Percentiles rank a stretch among this genome's conserved stretches.
Conservation (phyloP, 1,284 basidiomycete species). For the Flammula alnicola region DNA sequence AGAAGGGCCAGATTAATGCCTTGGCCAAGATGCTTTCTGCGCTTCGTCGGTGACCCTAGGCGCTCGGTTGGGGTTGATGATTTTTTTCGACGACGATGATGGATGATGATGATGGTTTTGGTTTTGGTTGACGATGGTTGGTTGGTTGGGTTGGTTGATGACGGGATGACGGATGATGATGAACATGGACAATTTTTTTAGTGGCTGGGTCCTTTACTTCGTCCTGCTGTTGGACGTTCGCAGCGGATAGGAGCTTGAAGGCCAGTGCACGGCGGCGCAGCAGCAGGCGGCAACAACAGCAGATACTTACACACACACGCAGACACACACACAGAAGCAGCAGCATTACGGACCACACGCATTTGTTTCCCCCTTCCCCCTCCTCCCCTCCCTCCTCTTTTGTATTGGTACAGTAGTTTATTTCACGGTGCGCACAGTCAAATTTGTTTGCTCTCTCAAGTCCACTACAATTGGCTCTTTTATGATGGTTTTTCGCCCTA, state of each 20-base stretch:
- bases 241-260: too few relatives aligned
- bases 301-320: neutral
- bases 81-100: slow-evolving; percentile 1
- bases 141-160: too few relatives aligned
- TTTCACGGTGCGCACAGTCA: slow-evolving; percentile 48
- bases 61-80: slow-evolving; percentile 11
- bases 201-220: neutral
- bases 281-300: neutral
- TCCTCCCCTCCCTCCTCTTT: slow-evolving; percentile 16
- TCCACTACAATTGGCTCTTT: slow-evolving; percentile 1
- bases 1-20: slow-evolving; percentile 83
- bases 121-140: too few relatives aligned
- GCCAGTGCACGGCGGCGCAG: neutral
- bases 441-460: slow-evolving; percentile 26
- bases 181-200: slow-evolving; percentile 4
- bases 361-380: slow-evolving; percentile 6
- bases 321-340: slow-evolving; percentile 8
- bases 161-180: slow-evolving; percentile 15
- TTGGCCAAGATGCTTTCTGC: slow-evolving; percentile 85
- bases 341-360: slow-evolving; percentile 9
- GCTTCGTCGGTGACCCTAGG: slow-evolving; percentile 61
- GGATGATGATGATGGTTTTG: slow-evolving; percentile 14
- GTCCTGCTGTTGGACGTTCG: neutral
- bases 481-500: slow-evolving; percentile 4
- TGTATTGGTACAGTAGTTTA: slow-evolving; percentile 59